Conservation (phyloP, 129 eudicot species). For the Escallonia rubra region DNA sequence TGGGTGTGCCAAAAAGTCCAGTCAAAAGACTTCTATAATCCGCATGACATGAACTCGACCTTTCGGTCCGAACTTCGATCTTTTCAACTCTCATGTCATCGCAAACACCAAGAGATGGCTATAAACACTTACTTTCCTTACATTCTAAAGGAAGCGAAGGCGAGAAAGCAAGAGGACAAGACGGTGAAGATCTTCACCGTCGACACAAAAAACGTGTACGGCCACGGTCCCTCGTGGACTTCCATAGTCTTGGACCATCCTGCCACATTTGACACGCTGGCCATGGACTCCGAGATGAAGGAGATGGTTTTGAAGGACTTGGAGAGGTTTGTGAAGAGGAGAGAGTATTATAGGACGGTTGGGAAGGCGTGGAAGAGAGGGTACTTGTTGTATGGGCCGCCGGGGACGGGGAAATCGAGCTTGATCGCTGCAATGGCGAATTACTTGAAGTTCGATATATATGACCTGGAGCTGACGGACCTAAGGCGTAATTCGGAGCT, state of each 20-base stretch:
- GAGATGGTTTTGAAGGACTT: slow-evolving; percentile 48
- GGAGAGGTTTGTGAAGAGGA: slow-evolving; percentile 52
- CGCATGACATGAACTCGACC: slow-evolving; percentile 28
- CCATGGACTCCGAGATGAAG: slow-evolving; percentile 49
- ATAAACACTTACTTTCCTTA: slow-evolving; percentile 49
- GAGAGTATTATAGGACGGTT: slow-evolving; percentile 45
- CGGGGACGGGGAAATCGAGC: slow-evolving; percentile 70
- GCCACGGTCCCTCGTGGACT: slow-evolving; percentile 17
- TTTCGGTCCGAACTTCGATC: slow-evolving; percentile 36
- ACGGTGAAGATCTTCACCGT: slow-evolving; percentile 41
- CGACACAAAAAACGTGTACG: slow-evolving; percentile 3
- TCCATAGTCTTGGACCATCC: slow-evolving; percentile 64
- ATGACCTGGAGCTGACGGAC: slow-evolving; percentile 60
- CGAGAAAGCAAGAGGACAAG: slow-evolving; percentile 29
- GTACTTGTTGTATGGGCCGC: slow-evolving; percentile 74
- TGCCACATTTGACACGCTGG: slow-evolving; percentile 53
- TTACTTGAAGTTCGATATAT: slow-evolving; percentile 57
- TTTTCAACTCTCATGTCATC: slow-evolving; percentile 50
- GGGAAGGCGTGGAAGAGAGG: slow-evolving; percentile 91
- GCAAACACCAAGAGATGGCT: slow-evolving; percentile 35
- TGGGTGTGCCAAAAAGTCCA: slow-evolving; percentile 18
- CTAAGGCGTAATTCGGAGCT: slow-evolving; percentile 39
- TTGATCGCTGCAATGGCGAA: slow-evolving; percentile 72
- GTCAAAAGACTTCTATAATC: slow-evolving; percentile 14
- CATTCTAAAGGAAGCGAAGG: slow-evolving; percentile 29